phyloP scores from a whole-genome alignment of 345 rosid species.

The Boechera divaricarpa region DNA sequence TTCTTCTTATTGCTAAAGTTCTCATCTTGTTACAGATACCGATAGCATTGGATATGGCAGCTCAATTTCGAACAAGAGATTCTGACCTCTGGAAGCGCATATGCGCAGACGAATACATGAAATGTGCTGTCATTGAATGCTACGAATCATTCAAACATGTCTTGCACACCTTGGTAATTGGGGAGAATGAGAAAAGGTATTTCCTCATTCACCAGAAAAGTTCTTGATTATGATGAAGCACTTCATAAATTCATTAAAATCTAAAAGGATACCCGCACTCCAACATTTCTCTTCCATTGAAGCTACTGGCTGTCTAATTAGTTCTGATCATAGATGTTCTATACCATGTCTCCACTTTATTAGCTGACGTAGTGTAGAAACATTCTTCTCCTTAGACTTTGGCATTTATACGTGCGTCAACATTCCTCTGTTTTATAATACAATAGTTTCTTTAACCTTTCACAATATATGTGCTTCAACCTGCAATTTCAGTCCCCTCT shows the following conservation, averaged over 20 bases:
- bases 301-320: slow-evolving; percentile 2
- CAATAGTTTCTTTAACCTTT: slow-evolving; percentile 14
- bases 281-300: slow-evolving; percentile 1
- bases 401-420: neutral
- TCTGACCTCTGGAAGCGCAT: slow-evolving; percentile 96
- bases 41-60: slow-evolving; percentile 96
- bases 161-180: slow-evolving; percentile 74
- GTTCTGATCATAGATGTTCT: slow-evolving; percentile 24
- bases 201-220: slow-evolving; percentile 7
- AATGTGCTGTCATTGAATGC: slow-evolving; percentile 98
- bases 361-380: slow-evolving; percentile 2
- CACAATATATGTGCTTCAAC: slow-evolving; percentile 23
- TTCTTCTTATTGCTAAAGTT: slow-evolving; percentile 25
- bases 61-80: slow-evolving; percentile 76
- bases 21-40: slow-evolving; percentile 67
- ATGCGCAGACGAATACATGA: slow-evolving; percentile 95
- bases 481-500: neutral
- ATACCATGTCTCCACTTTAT: slow-evolving; percentile 11
- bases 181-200: slow-evolving; percentile 97
- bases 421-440: slow-evolving; percentile 18
- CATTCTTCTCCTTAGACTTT: neutral
- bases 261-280: neutral
- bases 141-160: slow-evolving; percentile 90
- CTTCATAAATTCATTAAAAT: neutral
- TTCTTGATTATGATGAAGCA: slow-evolving; percentile 20